Evolutionary conservation across 352 stramenopile species (phyloP).

Genomic region (Proteromonas lacertae): DNA sequence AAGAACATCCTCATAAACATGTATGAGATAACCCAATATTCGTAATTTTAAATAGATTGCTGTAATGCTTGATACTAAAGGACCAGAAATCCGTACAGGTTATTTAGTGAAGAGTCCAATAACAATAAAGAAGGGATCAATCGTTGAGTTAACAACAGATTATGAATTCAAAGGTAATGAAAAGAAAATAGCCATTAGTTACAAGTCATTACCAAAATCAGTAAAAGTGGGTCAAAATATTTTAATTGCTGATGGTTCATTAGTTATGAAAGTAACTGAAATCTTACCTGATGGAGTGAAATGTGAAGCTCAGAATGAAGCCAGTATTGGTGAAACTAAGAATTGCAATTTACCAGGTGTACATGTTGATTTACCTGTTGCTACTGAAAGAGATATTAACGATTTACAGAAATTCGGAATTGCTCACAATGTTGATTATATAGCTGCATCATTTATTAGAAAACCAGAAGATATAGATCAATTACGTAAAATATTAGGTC

Average conservation of each 20-base stretch:
- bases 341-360: constrained; percentile 77
- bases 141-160: constrained; percentile 13
- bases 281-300: constrained; percentile 29
- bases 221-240: constrained; percentile 28
- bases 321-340: constrained; percentile 51
- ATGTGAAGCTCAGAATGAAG: constrained; percentile 25
- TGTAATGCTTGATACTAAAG: constrained; percentile 89
- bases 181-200: constrained; percentile 10
- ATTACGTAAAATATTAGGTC: constrained; percentile 44
- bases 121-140: constrained; percentile 10
- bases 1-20: too few relatives aligned
- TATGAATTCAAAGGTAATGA: constrained; percentile 5
- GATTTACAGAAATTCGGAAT: constrained; percentile 41
- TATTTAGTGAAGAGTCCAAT: constrained; percentile 17
- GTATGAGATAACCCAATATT: background rate
- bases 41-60: constrained; percentile 15
- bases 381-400: constrained; percentile 63
- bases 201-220: constrained; percentile 11
- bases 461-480: constrained; percentile 49
- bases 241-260: constrained; percentile 48
- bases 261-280: constrained; percentile 40
- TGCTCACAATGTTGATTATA: constrained; percentile 54
- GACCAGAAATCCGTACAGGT: constrained; percentile 65
- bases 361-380: constrained; percentile 47
- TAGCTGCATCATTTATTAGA: constrained; percentile 64